Conservation (phyloP, 2,329 filamentous ascomycete species). For the Tympanopsis confertula region DNA sequence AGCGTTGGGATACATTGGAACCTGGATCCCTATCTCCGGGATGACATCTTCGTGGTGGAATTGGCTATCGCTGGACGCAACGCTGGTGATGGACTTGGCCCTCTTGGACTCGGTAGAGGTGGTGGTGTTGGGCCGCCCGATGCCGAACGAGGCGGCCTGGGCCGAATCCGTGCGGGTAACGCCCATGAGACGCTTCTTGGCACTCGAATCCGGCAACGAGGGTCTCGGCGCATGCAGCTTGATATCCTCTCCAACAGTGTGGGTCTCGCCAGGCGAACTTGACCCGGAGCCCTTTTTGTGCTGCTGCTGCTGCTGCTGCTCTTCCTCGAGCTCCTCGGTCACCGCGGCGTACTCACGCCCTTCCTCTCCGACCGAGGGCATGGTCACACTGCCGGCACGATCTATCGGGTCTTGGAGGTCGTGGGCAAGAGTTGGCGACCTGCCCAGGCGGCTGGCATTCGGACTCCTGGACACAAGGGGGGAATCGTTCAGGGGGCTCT, state of each 20-base stretch:
- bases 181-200: constrained; percentile 69
- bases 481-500: constrained; percentile 72
- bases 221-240: constrained; percentile 83
- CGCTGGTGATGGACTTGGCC: constrained; percentile 39
- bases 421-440: constrained; percentile 8
- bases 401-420: constrained; percentile 29
- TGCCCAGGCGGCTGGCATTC: constrained; percentile 19
- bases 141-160: constrained; percentile 73
- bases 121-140: constrained; percentile 54
- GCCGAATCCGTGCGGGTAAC: constrained; percentile 90
- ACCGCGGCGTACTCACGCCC: constrained; percentile 71
- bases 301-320: constrained; percentile 23
- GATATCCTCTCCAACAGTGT: constrained; percentile 68
- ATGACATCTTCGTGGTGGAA: constrained; percentile 74
- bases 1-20: constrained; percentile 85
- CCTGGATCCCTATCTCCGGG: constrained; percentile 80
- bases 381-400: constrained; percentile 64
- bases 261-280: constrained; percentile 57
- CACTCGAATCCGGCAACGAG: constrained; percentile 68
- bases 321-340: constrained; percentile 28
- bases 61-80: constrained; percentile 37
- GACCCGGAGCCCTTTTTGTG: constrained; percentile 9
- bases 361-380: constrained; percentile 85
- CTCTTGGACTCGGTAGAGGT: constrained; percentile 48
- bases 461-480: constrained; percentile 36